Percentiles rank a stretch among this genome's conserved stretches.
phyloP scores from a whole-genome alignment of 768 basidiomycete species.

The Suillus occidentalis region DNA sequence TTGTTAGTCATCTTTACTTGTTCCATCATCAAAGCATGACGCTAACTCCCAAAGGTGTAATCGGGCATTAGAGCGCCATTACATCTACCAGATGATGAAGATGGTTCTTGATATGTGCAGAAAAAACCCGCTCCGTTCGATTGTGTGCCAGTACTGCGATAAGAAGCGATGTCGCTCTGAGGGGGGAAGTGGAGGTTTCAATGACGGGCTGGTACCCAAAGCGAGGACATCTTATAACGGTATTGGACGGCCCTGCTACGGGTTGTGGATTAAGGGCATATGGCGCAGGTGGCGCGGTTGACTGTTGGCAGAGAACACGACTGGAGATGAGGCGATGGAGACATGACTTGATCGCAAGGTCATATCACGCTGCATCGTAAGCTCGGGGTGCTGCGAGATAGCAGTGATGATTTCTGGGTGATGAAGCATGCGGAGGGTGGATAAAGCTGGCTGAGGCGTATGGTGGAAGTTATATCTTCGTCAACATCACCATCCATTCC shows the following conservation, averaged over 20 bases:
- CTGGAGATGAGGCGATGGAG: constrained; percentile 10
- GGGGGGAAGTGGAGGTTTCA: constrained; percentile 58
- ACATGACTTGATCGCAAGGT: constrained; percentile 25
- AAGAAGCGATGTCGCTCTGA: constrained; percentile 60
- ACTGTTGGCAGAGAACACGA: neutral
- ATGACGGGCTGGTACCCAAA: constrained; percentile 57
- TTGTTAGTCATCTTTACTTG: neutral
- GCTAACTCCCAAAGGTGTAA: constrained; percentile 73
- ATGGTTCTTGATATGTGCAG: constrained; percentile 51
- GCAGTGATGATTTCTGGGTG: constrained; percentile 15
- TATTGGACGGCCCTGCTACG: constrained; percentile 37
- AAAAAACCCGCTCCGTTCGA: constrained; percentile 64
- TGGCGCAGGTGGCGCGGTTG: constrained; percentile 8
- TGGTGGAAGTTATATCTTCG: constrained; percentile 39
- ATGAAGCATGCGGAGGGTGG: constrained; percentile 5
- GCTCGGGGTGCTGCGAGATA: constrained; percentile 22
- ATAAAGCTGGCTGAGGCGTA: constrained; percentile 1
- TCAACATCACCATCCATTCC: constrained; percentile 46
- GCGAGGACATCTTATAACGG: constrained; percentile 40
- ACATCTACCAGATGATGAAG: constrained; percentile 39
- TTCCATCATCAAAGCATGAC: constrained; percentile 54
- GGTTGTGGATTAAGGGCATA: constrained; percentile 33
- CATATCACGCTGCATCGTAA: constrained; percentile 29
- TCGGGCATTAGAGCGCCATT: constrained; percentile 70
- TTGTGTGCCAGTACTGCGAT: constrained; percentile 50